These are phyloP conservation scores for Kwoniella heveanensis DNA, from an alignment of 768 basidiomycete genomes.

Conservation along the genomic window DNA sequence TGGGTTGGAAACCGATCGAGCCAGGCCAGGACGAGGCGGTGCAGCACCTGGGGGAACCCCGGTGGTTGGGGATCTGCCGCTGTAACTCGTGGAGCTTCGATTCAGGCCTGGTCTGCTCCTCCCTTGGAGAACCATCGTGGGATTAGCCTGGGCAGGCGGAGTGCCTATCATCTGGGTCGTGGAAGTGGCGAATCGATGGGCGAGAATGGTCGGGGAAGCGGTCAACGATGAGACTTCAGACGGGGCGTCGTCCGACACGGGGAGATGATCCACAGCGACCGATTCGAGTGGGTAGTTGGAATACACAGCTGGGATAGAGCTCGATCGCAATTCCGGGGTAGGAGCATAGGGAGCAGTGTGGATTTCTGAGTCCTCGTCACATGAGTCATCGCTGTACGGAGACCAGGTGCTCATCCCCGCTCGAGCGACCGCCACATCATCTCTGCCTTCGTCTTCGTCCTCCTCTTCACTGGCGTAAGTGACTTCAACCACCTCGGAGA, in stretches of 20 bases:
- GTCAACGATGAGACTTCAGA: conserved; percentile 15
- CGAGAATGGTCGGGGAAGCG: conserved; percentile 5
- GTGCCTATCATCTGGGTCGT: conserved; percentile 23
- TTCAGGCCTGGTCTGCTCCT: conserved; percentile 20
- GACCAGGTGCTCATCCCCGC: conserved; percentile 38
- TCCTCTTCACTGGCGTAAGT: conserved; percentile 26
- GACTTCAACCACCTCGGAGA: conserved; percentile 51
- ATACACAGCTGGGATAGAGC: conserved; percentile 20
- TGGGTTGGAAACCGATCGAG: conserved; percentile 36
- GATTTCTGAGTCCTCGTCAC: conserved; percentile 44
- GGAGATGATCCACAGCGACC: conserved; percentile 15
- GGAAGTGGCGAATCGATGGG: conserved; percentile 6
- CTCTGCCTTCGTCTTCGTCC: conserved; percentile 28
- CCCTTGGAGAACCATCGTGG: conserved; percentile 22
- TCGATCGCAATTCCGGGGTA: conserved; percentile 34
- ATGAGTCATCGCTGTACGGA: conserved; percentile 20
- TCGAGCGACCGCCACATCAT: conserved; percentile 21
- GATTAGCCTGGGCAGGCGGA: conserved; percentile 39
- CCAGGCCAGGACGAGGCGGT: conserved; percentile 32
- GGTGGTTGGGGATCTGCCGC: conserved; percentile 24
- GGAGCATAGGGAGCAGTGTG: conserved; percentile 39
- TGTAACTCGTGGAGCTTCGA: conserved; percentile 30
- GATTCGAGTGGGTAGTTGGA: conserved; percentile 45
- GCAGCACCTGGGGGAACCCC: conserved; percentile 38
- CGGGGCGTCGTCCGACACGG: conserved; percentile 3